Conservation (phyloP, 108 stramenopile genomes). For the Schizochytrium sp. region DNA sequence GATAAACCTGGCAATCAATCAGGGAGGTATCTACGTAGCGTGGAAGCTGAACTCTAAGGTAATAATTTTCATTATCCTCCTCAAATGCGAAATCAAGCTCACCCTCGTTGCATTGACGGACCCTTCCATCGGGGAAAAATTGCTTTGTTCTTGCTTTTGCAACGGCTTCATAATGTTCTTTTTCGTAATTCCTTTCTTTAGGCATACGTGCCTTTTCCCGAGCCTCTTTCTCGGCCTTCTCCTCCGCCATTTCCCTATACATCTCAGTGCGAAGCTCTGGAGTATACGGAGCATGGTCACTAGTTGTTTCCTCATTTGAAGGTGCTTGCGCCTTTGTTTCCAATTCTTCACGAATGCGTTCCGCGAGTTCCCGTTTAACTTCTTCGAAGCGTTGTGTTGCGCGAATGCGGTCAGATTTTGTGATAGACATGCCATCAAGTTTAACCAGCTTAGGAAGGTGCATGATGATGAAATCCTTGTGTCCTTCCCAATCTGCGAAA, state of each 20-base stretch:
- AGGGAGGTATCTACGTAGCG: conserved; percentile 82
- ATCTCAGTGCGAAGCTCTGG: conserved; percentile 82
- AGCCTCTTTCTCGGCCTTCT: conserved; percentile 84
- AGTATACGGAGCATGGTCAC: conserved; percentile 79
- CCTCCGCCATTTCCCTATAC: conserved; percentile 84
- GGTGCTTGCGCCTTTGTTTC: neutral
- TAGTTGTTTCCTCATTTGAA: conserved; percentile 33
- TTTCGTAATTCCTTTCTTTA: conserved; percentile 68
- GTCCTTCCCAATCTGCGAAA: conserved; percentile 74
- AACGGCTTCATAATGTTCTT: conserved; percentile 71
- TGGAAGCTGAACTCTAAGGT: conserved; percentile 77
- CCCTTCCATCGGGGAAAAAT: conserved; percentile 66
- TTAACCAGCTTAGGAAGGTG: conserved; percentile 79
- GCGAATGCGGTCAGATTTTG: conserved; percentile 74
- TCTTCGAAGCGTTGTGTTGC: conserved; percentile 69
- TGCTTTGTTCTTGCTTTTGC: conserved; percentile 67
- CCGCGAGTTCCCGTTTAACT: conserved; percentile 63
- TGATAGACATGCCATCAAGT: conserved; percentile 84
- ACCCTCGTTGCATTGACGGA: conserved; percentile 78
- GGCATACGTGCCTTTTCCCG: conserved; percentile 71
- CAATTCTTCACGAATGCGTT: conserved; percentile 9
- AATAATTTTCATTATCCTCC: conserved; percentile 72
- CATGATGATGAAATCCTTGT: conserved; percentile 79
- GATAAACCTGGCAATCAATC: conserved; percentile 89
- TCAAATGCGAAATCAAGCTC: conserved; percentile 82